Base-by-base conservation (phyloP, 129 eudicot genomes). In the Scalesia atractyloides region DNA sequence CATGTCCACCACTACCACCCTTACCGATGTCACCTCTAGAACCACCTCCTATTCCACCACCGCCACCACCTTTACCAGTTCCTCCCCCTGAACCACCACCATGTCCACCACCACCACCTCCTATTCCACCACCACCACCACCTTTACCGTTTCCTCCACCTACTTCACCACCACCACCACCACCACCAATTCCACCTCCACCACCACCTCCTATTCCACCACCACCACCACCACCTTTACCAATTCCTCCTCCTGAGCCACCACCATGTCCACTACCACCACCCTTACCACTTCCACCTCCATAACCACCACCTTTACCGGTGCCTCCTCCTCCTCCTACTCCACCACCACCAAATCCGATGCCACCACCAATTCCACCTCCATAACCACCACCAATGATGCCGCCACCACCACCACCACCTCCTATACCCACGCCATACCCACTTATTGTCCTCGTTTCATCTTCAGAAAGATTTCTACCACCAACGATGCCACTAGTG, bases 381-480 rank as follows among this genome's bases (percentile, higher is more conserved):
- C 53, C 16, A 48, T 16, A n/a, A 48, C 53, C 53, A 3, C 11
- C 11, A 48, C 53, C 17, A 14, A 14, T 48, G 17, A 18, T 16
- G 4, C 53, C 53, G 3, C 53, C 53, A 7, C 53, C 53, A 7
- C 18, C 17, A 8, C 59, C 59, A 9, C 26, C 60, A 5, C 18
- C 18, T 5, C 26, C 60, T 2, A 53, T 53, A 5, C 60, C 60
- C 19, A 10, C 26, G 3, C 30, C 60, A 53, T 7, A 17, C 20
- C 60, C 60, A 9, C 60, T 53, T 2, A 8, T n/a, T 1, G 33
- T 16, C 12, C n/a, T 53, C 18, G 19, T 10, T 10, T 53, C 30
- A 14, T 53, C 60, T 53, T 53, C 60, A 53, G 60, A 53, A 53
- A 53, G 60, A 11, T 18, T 53, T 19, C 60, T 53, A 17, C 60